These are phyloP conservation scores for Psilocybe cyanescens DNA, from an alignment of 768 basidiomycete genomes.

Conservation along the genomic window DNA sequence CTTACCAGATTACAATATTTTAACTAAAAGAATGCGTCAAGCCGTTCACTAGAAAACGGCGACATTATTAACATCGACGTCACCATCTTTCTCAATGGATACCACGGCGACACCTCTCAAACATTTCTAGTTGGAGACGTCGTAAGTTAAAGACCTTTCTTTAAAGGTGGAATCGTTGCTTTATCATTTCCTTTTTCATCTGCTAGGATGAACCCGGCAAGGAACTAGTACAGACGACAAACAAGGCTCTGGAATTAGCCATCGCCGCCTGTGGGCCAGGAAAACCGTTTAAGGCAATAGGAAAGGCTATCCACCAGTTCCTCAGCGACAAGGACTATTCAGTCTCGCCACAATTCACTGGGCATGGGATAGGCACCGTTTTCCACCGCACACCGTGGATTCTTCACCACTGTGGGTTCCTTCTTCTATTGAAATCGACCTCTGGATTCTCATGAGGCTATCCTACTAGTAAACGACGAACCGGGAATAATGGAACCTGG, in stretches of 20 bases:
- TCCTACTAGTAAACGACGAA: slow-evolving; percentile 71
- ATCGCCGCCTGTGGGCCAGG: slow-evolving; percentile 81
- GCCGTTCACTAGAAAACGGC: slow-evolving; percentile 78
- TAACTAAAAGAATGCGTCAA: slow-evolving; percentile 28
- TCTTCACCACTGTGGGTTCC: slow-evolving; percentile 65
- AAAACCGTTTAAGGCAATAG: slow-evolving; percentile 69
- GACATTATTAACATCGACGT: slow-evolving; percentile 92
- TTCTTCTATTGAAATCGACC: background rate
- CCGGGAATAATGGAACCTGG: slow-evolving; percentile 83
- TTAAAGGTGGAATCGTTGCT: background rate
- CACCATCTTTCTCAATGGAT: slow-evolving; percentile 82
- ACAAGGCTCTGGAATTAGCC: slow-evolving; percentile 67
- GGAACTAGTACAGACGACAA: slow-evolving; percentile 66
- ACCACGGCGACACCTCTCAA: slow-evolving; percentile 88
- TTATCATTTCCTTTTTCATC: background rate
- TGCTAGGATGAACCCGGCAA: slow-evolving; percentile 69
- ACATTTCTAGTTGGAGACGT: slow-evolving; percentile 85
- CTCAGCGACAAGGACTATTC: slow-evolving; percentile 49
- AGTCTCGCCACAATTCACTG: slow-evolving; percentile 74
- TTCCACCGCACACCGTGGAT: slow-evolving; percentile 90
- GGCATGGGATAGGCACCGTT: slow-evolving; percentile 83
- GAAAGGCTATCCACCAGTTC: slow-evolving; percentile 64
- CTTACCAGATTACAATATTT: background rate
- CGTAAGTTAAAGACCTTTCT: slow-evolving; percentile 39
- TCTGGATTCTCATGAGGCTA: background rate